Evolutionary conservation across 306 rosid genomes (phyloP), one percentile per base, ranked within the genome.

Genomic region (Quercus agrifolia): DNA sequence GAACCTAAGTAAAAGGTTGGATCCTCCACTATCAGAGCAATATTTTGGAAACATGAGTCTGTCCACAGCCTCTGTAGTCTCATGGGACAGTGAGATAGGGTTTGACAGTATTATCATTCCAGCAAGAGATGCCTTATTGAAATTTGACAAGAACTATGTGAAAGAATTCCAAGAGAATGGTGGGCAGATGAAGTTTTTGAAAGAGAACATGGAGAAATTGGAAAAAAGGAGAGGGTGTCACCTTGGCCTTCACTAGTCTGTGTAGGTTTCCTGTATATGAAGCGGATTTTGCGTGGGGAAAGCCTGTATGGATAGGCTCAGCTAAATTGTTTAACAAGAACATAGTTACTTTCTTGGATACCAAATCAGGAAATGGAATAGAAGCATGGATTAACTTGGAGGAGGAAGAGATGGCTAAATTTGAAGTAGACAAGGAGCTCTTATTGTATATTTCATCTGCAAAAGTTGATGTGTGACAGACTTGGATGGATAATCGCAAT

Each of bases 241-340:
- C 33, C 18, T 56, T 56, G 12, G 15, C 35, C 17, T 77, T 77
- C 27, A 78, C 54, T 19, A 72, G 81, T 17, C 72, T 56, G 81
- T 2, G 57, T 12, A 77, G 71, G 20, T 41, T 82, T n/a, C 78
- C 78, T 0, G 17, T 85, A 1, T 80, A 85, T 67, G 87, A 87
- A 27, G 75, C 71, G 31, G 79, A 87, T 54, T 80, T 85, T 38
- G 87, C 87, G 23, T 80, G 89, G 91, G 87, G 91, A n/a, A 83
- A 83, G 28, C 84, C 91, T 19, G 31, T 64, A 0, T 87, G 87
- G 89, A 80, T 83, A 31, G 66, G 75, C 6, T 67, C 83, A 18
- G 54, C 79, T n/a, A 82, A 78, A 44, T 8, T 69, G 18, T 67
- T 79, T 6, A 25, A 56, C 3, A 59, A 4, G 57, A 87, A 85